phyloP scores from a whole-genome alignment of 2,329 filamentous ascomycete genomes.

The Fusarium oxysporum region DNA sequence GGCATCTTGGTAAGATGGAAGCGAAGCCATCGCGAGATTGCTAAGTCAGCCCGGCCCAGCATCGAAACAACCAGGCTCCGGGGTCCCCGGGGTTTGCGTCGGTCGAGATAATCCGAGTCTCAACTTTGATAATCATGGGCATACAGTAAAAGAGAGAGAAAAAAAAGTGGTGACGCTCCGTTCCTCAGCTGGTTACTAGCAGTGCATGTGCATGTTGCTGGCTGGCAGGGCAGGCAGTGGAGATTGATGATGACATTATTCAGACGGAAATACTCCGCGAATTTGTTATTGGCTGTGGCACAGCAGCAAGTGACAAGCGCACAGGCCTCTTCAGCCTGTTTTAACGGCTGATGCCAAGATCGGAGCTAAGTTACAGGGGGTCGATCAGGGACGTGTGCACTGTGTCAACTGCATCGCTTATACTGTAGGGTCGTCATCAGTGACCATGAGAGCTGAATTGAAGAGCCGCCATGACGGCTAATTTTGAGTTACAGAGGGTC shows the following conservation, averaged over 20 bases:
- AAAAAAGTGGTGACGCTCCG: constrained; percentile 1
- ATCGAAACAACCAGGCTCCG: background rate
- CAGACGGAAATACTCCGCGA: background rate
- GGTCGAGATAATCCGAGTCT: background rate
- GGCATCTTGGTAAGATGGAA: constrained; percentile 68
- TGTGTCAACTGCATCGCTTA: background rate
- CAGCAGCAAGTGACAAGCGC: background rate
- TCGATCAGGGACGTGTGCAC: background rate
- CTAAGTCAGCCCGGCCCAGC: background rate
- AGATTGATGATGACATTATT: background rate
- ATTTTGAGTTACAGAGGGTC: background rate
- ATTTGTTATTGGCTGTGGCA: background rate
- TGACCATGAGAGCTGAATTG: background rate
- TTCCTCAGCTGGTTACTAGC: constrained; percentile 19
- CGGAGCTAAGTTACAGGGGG: background rate
- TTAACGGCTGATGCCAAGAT: constrained; percentile 1
- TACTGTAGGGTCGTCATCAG: background rate
- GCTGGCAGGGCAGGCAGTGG: background rate
- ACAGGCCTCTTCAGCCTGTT: constrained; percentile 12
- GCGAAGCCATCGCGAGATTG: constrained; percentile 45
- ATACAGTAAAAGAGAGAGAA: background rate
- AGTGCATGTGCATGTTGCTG: background rate
- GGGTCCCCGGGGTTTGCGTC: background rate
- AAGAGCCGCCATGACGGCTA: background rate
- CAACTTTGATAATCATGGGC: too few species aligned